Evolutionary conservation across 2,329 filamentous ascomycete species (phyloP), one percentile per base, ranked within the genome.

Genomic region (Aureobasidium subglaciale): DNA sequence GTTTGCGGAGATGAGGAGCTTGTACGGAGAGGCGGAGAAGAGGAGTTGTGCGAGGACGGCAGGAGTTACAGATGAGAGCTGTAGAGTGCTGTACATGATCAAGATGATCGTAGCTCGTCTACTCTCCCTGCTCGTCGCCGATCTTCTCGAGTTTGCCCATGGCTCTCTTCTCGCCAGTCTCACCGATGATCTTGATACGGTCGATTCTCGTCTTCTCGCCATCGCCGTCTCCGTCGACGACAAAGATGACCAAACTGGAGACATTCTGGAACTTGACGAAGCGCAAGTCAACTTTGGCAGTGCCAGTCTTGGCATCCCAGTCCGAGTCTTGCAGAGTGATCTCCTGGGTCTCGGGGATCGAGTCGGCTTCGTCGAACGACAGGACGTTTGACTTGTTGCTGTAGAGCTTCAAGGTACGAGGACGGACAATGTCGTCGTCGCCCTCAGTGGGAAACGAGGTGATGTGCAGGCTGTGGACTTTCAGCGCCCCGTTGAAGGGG

Each of bases 251-350:
- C 64, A 99, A 68, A 59, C 85, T 93, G 58, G 84, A 87, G 54
- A 96, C 87, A 67, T 90, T 95, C 74, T 97, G 93, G 77, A 97
- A 99, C 75, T 96, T 96, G 73, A 99, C 93, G 67, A 92, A 96
- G 13, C 91, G 87, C 64, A 97, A 74, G 71, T 78, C 75, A 25
- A 78, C 62, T 65, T 75, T 78, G 16, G 76, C 76, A 1, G 76
- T 79, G 16, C 71, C 72, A 2, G 75, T 78, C 63, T 72, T 69
- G 59, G 68, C 63, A 59, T 78, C 74, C 92, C 93, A 99, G 66
- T 96, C 89, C 52, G 80, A 78, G 42, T 84, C 76, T 59, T 79
- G 77, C 40, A 99, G 78, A 64, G 85, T 85, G 58, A 96, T 83
- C 52, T 78, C 80, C 72, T 99, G 93, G 15, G 88, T 91, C 1